A percentile compares a stretch with the other conserved stretches of the same genome.
Evolutionary conservation across 2,329 filamentous ascomycete species (phyloP).

Genomic region (Orbilia blumenaviensis): DNA sequence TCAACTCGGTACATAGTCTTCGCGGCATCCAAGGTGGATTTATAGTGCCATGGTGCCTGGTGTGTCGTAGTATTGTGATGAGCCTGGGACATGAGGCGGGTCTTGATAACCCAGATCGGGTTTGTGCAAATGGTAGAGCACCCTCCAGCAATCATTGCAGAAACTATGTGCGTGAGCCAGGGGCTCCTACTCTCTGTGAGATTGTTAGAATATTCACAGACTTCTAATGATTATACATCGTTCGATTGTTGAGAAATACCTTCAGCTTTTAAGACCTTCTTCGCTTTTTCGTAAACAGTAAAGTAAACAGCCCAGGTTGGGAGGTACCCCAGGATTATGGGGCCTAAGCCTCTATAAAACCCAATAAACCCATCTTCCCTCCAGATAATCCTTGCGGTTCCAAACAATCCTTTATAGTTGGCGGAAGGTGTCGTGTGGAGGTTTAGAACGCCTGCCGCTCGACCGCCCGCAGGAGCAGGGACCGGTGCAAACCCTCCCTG

Average conservation of each 20-base stretch:
- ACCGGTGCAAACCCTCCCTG: conserved; percentile 77
- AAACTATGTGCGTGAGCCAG: conserved; percentile 61
- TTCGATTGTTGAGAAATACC: conserved; percentile 9
- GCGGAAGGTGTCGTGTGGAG: conserved; percentile 61
- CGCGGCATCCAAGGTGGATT: conserved; percentile 86
- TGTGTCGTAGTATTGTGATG: conserved; percentile 67
- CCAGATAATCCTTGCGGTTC: conserved; percentile 87
- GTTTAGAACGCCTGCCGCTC: conserved; percentile 45
- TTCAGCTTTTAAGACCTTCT: conserved; percentile 68
- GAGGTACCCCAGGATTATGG: conserved; percentile 93
- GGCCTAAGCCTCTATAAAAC: conserved; percentile 90
- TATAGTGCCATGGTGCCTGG: conserved; percentile 82
- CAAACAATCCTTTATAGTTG: conserved; percentile 84
- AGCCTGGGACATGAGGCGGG: conserved; percentile 93
- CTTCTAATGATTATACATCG: background rate
- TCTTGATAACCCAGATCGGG: conserved; percentile 99
- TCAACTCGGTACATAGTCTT: conserved; percentile 95
- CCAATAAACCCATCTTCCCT: conserved; percentile 85
- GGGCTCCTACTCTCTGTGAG: conserved; percentile 53
- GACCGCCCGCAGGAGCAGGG: conserved; percentile 49
- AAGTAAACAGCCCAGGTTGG: conserved; percentile 99
- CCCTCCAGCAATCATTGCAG: conserved; percentile 87
- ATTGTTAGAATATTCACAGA: background rate
- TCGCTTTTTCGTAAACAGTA: conserved; percentile 91
- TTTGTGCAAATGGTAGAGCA: conserved; percentile 95